Base-by-base conservation (phyloP, 2,329 filamentous ascomycete species). In the Parastagonospora avenae region DNA sequence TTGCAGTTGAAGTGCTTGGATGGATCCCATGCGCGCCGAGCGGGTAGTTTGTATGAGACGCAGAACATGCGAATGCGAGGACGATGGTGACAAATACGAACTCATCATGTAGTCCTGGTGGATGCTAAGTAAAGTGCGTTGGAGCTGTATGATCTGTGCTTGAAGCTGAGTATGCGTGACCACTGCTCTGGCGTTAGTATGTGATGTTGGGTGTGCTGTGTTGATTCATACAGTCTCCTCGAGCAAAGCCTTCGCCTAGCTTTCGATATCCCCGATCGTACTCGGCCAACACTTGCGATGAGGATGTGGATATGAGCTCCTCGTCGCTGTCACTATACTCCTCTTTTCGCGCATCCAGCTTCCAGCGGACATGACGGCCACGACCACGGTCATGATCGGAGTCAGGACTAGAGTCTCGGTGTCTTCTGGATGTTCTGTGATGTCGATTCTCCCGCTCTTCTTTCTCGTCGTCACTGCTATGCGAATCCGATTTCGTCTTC, bases 131-230 rank as follows among this genome's bases (percentile, higher is more conserved):
- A 70, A 53, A 0, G 62, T 63, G 46, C 65, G 63, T 44, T 72
- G 68, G 8, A 73, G 49, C 4, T 60, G 48, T 42, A 72, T 71
- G 31, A 72, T 68, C 31, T 73, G 68, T 1, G 63, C 50, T 31
- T 72, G 68, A 1, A 73, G 59, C 32, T 71, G 66, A 27, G 55
- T 67, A 32, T 65, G 68, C 2, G 67, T 55, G 10, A 63, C 60
- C 37, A 66, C 67, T 70, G 27, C 30, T 14, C 28, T 31, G 24
- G 15, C 14, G n/a, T 16, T 27, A 14, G 15, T 14, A 8, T 9
- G 1, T 24, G 33, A 16, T 29, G 16, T 30, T 5, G 10, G 33
- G 2, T n/a, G 8, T n/a, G 10, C n/a, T 24, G 36, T 14, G 7
- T 30, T 11, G 14, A 19, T 27, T 43, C 66, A n/a, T 60, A 65